These are phyloP conservation scores for Paracorniculantispora psalliotae DNA, from an alignment of 2,329 filamentous ascomycete species.

Conservation along the genomic window DNA sequence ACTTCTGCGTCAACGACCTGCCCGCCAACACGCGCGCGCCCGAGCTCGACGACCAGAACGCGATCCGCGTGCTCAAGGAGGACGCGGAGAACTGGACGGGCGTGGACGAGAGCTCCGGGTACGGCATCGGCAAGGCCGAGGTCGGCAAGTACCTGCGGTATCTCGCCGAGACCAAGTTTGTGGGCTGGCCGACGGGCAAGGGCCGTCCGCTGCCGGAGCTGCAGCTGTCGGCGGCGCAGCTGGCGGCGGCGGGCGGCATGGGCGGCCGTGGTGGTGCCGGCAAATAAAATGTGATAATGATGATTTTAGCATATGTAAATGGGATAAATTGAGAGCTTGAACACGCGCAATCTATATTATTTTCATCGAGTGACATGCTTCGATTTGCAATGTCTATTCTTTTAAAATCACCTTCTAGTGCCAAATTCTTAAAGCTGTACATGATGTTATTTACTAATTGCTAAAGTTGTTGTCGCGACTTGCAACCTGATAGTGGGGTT, in stretches of 20 bases:
- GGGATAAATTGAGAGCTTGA: too few relatives aligned
- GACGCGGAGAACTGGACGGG: conserved; percentile 58
- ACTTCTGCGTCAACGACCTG: conserved; percentile 65
- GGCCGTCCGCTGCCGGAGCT: neutral
- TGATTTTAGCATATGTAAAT: neutral
- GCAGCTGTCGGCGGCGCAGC: neutral
- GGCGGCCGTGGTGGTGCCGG: neutral
- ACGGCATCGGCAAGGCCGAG: conserved; percentile 24
- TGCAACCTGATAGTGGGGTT: neutral
- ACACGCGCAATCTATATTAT: too few relatives aligned
- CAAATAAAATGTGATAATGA: neutral
- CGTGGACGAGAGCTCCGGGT: conserved; percentile 48
- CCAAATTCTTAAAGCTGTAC: too few relatives aligned
- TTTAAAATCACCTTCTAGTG: too few relatives aligned
- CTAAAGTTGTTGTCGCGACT: too few relatives aligned
- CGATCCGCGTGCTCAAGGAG: conserved; percentile 56
- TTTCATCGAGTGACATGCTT: too few relatives aligned
- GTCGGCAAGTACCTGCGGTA: conserved; percentile 25
- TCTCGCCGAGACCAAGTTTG: conserved; percentile 26
- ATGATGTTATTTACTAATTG: too few relatives aligned
- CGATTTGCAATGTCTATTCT: too few relatives aligned
- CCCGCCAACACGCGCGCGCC: conserved; percentile 64
- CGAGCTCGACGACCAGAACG: conserved; percentile 62
- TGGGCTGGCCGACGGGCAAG: conserved; percentile 24
- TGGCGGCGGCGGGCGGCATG: neutral